These are phyloP conservation scores for Fusarium sp. DNA, from an alignment of 2,329 filamentous ascomycete genomes.

Conservation along the genomic window DNA sequence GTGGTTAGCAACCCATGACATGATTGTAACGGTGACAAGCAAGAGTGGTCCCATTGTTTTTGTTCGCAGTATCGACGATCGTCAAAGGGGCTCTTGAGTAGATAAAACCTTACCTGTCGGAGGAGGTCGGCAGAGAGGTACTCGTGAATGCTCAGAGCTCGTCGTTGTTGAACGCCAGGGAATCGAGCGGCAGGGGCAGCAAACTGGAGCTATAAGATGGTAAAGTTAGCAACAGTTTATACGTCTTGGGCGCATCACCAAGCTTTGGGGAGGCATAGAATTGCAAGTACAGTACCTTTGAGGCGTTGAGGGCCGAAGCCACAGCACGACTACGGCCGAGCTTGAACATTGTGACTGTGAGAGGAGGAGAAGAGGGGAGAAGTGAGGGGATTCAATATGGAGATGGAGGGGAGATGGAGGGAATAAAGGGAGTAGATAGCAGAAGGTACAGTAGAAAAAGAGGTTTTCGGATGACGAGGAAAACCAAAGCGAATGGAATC, in stretches of 20 bases:
- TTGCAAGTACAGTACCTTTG: constrained; percentile 77
- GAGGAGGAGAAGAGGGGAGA: constrained; percentile 47
- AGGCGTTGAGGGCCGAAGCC: constrained; percentile 82
- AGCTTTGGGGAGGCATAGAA: constrained; percentile 14
- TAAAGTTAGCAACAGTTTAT: constrained; percentile 28
- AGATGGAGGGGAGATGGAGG: constrained; percentile 8
- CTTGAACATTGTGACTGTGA: constrained; percentile 78
- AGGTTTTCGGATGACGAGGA: constrained; percentile 46
- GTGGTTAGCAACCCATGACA: constrained; percentile 36
- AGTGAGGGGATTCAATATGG: constrained; percentile 23
- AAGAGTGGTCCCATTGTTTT: constrained; percentile 19
- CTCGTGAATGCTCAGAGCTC: constrained; percentile 96
- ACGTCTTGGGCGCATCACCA: constrained; percentile 15
- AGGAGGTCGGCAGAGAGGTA: constrained; percentile 96
- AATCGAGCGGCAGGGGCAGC: constrained; percentile 65
- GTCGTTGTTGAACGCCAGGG: constrained; percentile 81
- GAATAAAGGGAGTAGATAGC: constrained; percentile 21
- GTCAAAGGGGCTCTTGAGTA: constrained; percentile 19
- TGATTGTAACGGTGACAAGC: constrained; percentile 15
- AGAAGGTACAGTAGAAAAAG: constrained; percentile 32
- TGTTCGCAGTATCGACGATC: constrained; percentile 30
- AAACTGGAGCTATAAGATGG: constrained; percentile 48
- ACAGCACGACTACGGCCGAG: constrained; percentile 85
- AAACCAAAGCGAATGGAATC: constrained; percentile 37
- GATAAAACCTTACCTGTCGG: constrained; percentile 68